A percentile compares a stretch with the other conserved stretches of the same genome.
Evolutionary conservation across 768 basidiomycete genomes (phyloP).

Genomic region (Clitopilus passeckerianus): DNA sequence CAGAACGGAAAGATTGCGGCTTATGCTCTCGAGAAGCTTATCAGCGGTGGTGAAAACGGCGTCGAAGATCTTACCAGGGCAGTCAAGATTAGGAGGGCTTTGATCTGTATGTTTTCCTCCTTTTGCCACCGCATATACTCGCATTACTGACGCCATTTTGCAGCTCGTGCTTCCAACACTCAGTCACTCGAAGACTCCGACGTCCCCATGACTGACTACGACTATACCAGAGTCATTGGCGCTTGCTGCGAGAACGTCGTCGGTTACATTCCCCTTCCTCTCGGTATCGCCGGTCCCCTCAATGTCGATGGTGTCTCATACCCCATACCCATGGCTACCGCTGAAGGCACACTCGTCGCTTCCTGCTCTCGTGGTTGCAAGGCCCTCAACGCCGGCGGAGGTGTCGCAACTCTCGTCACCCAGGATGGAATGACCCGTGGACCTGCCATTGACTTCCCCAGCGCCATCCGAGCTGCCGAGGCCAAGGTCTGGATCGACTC

Average conservation of each 20-base stretch:
- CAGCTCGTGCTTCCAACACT: constrained; percentile 82
- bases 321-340: constrained; percentile 98
- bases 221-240: constrained; percentile 90
- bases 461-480: constrained; percentile 69
- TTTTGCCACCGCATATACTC: neutral
- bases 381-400: constrained; percentile 93
- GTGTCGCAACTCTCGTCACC: constrained; percentile 89
- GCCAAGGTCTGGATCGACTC: constrained; percentile 87
- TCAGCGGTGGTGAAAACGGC: constrained; percentile 57
- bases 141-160: neutral
- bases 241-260: constrained; percentile 99
- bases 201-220: constrained; percentile 81
- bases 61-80: constrained; percentile 71
- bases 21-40: constrained; percentile 93
- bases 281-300: constrained; percentile 95
- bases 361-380: constrained; percentile 98
- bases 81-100: constrained; percentile 77
- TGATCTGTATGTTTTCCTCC: constrained; percentile 70
- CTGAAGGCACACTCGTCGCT: constrained; percentile 98
- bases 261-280: constrained; percentile 93
- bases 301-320: constrained; percentile 79
- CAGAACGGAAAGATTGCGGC: constrained; percentile 91
- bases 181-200: constrained; percentile 80
- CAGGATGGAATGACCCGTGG: constrained; percentile 98
- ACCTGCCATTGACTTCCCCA: constrained; percentile 96